Evolutionary conservation across 768 basidiomycete genomes (phyloP), one percentile per base, ranked within the genome.

Genomic region (Termitomyces sp.): DNA sequence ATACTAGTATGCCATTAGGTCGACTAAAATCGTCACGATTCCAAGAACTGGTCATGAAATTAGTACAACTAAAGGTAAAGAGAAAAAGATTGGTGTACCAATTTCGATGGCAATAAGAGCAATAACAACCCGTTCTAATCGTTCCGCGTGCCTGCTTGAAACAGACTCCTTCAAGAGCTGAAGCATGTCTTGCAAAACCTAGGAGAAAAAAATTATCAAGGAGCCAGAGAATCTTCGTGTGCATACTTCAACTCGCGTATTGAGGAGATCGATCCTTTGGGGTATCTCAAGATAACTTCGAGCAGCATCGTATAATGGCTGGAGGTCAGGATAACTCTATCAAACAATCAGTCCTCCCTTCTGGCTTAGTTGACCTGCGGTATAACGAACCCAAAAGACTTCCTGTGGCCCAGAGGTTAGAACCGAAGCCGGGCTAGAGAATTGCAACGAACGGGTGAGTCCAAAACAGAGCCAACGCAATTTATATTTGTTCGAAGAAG

Each of bases 111-210:
- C 94, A 66, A 97, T 96, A 53, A 97, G 76, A 47, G 84, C 85
- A 58, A 97, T 96, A 59, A 97, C 90, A 54, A 97, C 93, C 67
- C 91, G 90, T 69, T 97, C 94, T 7, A 97, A 78, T 23, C 92
- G 82, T 69, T 97, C 94, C 1, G 92, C 85, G 64, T 97, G 93
- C 63, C 86, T 84, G 60, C 86, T 93, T 25, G 91, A 91, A 23
- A 96, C 94, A 11, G 91, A 91, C 71, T 97, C 95, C 70, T 98
- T 98, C 50, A 98, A 75, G 49, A 98, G 81, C 65, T 94, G 89
- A 11, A 98, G 82, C 91, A 98, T 96, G 69, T 98, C 95, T 78
- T 98, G 95, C 33, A 98, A 73, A 48, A 98, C 91, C 91, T 94
- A 60, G 33, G 42, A 6, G 47, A 25, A 20, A 27, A 40, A 39